Evolutionary conservation across 2,329 filamentous ascomycete species (phyloP).

Genomic region (Aspergillus flavus): DNA sequence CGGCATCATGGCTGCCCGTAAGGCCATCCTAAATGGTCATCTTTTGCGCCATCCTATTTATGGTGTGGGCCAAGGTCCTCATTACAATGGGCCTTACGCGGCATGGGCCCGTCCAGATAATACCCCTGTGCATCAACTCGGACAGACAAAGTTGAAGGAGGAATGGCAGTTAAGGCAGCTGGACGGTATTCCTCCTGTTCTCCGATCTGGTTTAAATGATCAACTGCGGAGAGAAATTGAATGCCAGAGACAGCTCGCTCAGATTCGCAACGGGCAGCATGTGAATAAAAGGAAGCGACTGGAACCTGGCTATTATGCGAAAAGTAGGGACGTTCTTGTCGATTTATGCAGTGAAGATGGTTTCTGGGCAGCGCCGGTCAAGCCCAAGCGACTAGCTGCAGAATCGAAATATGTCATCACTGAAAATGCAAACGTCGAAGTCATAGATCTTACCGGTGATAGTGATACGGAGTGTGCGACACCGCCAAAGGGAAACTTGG

Average conservation of each 20-base stretch:
- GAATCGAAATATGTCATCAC: constrained; percentile 3
- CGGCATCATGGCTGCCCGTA: constrained; percentile 29
- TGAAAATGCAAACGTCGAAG: constrained; percentile 12
- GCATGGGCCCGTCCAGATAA: constrained; percentile 39
- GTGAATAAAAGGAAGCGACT: constrained; percentile 23
- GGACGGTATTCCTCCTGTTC: constrained; percentile 24
- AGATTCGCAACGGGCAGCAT: constrained; percentile 30
- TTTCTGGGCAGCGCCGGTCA: background rate
- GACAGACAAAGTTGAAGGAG: constrained; percentile 26
- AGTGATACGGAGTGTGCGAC: constrained; percentile 18
- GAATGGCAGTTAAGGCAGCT: constrained; percentile 36
- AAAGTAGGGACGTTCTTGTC: constrained; percentile 13
- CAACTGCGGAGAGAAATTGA: constrained; percentile 21
- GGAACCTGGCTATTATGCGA: background rate
- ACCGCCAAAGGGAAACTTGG: background rate
- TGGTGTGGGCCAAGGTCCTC: constrained; percentile 44
- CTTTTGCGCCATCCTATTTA: constrained; percentile 38
- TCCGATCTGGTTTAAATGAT: constrained; percentile 25
- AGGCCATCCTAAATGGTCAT: constrained; percentile 37
- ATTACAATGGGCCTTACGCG: constrained; percentile 45
- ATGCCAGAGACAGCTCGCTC: constrained; percentile 29
- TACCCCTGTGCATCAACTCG: constrained; percentile 24
- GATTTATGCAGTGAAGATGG: constrained; percentile 25
- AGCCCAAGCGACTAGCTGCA: constrained; percentile 10
- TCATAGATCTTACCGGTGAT: constrained; percentile 34